Evolutionary conservation across 1,139 yeast genomes (phyloP).

Genomic region (Debaryomyces singareniensis): DNA sequence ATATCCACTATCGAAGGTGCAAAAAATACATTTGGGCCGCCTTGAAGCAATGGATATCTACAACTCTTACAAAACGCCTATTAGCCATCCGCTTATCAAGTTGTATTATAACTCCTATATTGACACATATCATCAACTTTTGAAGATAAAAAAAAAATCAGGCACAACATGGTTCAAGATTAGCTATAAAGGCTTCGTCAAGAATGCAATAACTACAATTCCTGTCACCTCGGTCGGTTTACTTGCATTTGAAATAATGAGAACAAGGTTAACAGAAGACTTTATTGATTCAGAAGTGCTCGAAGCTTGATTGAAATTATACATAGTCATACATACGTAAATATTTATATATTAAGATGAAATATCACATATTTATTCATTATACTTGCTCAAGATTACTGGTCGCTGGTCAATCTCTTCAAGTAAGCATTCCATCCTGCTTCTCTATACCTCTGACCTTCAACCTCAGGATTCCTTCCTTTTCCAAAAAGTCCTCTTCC

Average conservation of each 20-base stretch:
- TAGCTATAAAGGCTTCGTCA: constrained; percentile 70
- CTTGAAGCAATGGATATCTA: constrained; percentile 74
- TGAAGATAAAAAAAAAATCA: constrained; percentile 48
- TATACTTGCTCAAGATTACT: too few relatives aligned
- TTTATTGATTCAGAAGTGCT: constrained; percentile 17
- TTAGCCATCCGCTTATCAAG: constrained; percentile 34
- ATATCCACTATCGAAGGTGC: constrained; percentile 76
- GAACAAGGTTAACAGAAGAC: constrained; percentile 40
- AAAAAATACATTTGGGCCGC: constrained; percentile 70
- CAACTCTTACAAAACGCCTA: constrained; percentile 31
- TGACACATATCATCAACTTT: constrained; percentile 61
- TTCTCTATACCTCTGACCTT: constrained; percentile 80
- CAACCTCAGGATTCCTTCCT: constrained; percentile 84
- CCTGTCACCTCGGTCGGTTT: constrained; percentile 88
- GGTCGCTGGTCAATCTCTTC: too few relatives aligned
- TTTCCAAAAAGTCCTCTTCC: constrained; percentile 97
- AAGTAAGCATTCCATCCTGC: constrained; percentile 94
- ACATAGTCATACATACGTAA: background rate
- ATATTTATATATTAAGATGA: background rate
- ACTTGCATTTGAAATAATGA: constrained; percentile 75
- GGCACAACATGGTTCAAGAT: constrained; percentile 55
- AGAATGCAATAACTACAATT: constrained; percentile 67
- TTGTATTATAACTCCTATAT: constrained; percentile 63
- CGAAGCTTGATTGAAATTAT: constrained; percentile 1
- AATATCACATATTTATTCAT: background rate